These are phyloP conservation scores for Drechmeria coniospora DNA, from an alignment of 2,329 filamentous ascomycete genomes.

Conservation along the genomic window DNA sequence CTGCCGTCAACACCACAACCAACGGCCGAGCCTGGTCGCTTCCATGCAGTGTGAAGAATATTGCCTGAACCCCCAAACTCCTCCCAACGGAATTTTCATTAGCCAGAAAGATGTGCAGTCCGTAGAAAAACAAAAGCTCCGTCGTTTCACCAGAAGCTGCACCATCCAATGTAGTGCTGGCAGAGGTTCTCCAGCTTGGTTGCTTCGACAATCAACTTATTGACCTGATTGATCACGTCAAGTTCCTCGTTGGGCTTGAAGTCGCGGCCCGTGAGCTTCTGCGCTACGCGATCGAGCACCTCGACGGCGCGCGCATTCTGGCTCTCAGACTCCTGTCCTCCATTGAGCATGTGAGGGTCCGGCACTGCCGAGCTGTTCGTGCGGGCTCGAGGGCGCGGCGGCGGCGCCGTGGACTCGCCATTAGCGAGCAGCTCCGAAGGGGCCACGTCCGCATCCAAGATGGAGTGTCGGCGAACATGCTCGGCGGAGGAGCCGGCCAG, in stretches of 20 bases:
- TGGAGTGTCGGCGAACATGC: slow-evolving; percentile 50
- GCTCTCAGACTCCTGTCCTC: slow-evolving; percentile 47
- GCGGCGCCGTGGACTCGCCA: slow-evolving; percentile 28
- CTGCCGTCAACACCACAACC: too few relatives aligned
- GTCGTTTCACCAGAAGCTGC: slow-evolving; percentile 78
- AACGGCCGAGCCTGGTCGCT: too few relatives aligned
- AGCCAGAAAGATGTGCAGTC: too few relatives aligned
- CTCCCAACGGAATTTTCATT: too few relatives aligned
- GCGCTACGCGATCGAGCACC: slow-evolving; percentile 79
- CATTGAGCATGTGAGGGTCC: slow-evolving; percentile 21
- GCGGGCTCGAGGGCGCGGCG: slow-evolving; percentile 36
- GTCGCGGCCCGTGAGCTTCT: slow-evolving; percentile 88
- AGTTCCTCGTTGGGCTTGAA: slow-evolving; percentile 80
- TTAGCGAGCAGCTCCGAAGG: slow-evolving; percentile 41
- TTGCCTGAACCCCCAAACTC: too few relatives aligned
- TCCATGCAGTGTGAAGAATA: too few relatives aligned
- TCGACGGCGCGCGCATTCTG: slow-evolving; percentile 90
- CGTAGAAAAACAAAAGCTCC: too few relatives aligned
- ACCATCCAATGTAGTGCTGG: slow-evolving; percentile 98
- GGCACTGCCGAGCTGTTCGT: slow-evolving; percentile 40
- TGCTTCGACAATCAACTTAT: slow-evolving; percentile 85
- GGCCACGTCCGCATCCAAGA: slow-evolving; percentile 47
- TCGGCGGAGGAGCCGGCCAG: slow-evolving; percentile 29
- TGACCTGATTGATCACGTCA: slow-evolving; percentile 74
- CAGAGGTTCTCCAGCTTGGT: slow-evolving; percentile 96